Evolutionary conservation across 768 basidiomycete species (phyloP).

Genomic region (Mycena metata): DNA sequence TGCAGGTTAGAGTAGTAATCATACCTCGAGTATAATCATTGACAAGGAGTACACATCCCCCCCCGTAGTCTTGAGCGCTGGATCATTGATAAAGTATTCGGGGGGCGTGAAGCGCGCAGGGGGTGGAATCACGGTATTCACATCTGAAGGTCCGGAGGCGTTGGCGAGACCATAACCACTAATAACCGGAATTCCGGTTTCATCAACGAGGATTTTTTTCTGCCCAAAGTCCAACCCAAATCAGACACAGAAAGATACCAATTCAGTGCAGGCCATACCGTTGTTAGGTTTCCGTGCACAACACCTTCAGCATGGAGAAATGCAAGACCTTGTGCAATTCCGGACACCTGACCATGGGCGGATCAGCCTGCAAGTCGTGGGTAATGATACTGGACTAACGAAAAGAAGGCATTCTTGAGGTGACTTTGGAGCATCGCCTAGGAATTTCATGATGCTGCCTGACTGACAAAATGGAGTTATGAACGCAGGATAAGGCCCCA

Average conservation of each 20-base stretch:
- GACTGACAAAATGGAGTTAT: not conserved
- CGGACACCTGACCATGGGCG: not conserved
- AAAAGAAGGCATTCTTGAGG: not conserved
- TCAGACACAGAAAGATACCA: no score
- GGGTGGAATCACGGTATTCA: not conserved
- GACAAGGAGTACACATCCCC: slow-evolving; percentile 12
- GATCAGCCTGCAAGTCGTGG: no score
- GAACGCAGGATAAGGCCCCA: slow-evolving; percentile 9
- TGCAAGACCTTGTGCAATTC: slow-evolving; percentile 10
- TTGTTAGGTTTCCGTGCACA: slow-evolving; percentile 24
- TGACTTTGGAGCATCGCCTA: not conserved
- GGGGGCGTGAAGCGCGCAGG: slow-evolving; percentile 6
- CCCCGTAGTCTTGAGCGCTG: not conserved
- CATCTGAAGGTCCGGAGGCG: not conserved
- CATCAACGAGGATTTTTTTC: slow-evolving; percentile 15
- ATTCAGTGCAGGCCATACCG: slow-evolving; percentile 3
- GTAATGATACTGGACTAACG: not conserved
- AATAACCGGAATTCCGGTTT: not conserved
- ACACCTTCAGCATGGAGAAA: slow-evolving; percentile 27
- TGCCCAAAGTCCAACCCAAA: not conserved
- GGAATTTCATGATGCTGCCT: not conserved
- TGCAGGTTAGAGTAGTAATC: not conserved
- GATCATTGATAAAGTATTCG: not conserved
- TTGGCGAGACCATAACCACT: not conserved
- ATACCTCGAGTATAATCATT: slow-evolving; percentile 17